Conservation (phyloP, 495 filamentous ascomycete species). For the Cetradonia linearis region DNA sequence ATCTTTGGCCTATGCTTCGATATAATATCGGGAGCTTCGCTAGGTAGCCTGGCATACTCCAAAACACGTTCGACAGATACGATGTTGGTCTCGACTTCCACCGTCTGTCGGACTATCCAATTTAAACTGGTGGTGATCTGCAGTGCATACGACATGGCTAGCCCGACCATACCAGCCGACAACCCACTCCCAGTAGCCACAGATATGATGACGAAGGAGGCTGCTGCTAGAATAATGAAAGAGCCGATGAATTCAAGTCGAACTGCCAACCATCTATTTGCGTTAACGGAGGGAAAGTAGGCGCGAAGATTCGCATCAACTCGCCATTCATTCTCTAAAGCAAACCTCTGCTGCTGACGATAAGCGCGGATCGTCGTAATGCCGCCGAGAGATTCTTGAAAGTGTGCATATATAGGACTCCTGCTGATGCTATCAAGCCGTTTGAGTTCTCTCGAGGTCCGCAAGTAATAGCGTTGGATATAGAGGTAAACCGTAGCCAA, state of each 20-base stretch:
- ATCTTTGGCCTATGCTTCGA: conserved; percentile 74
- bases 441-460: conserved; percentile 93
- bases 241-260: conserved; percentile 95
- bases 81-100: conserved; percentile 99
- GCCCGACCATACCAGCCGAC: conserved; percentile 72
- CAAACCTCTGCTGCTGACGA: conserved; percentile 75
- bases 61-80: conserved; percentile 96
- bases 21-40: conserved; percentile 92
- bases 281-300: conserved; percentile 92
- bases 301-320: conserved; percentile 92
- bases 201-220: conserved; percentile 70
- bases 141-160: conserved; percentile 93
- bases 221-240: conserved; percentile 80
- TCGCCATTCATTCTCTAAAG: conserved; percentile 92
- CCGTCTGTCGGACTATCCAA: conserved; percentile 98
- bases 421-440: conserved; percentile 88
- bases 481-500: conserved; percentile 74
- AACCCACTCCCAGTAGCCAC: conserved; percentile 60
- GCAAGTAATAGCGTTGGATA: conserved; percentile 94
- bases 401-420: conserved; percentile 95
- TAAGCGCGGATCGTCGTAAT: conserved; percentile 98
- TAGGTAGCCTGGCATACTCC: conserved; percentile 87
- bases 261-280: conserved; percentile 94
- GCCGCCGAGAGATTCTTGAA: conserved; percentile 92
- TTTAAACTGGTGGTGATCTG: conserved; percentile 98